Evolutionary conservation across 805 yeast species (phyloP), one percentile per base, ranked within the genome.

Genomic region (Pichia kluyveri): DNA sequence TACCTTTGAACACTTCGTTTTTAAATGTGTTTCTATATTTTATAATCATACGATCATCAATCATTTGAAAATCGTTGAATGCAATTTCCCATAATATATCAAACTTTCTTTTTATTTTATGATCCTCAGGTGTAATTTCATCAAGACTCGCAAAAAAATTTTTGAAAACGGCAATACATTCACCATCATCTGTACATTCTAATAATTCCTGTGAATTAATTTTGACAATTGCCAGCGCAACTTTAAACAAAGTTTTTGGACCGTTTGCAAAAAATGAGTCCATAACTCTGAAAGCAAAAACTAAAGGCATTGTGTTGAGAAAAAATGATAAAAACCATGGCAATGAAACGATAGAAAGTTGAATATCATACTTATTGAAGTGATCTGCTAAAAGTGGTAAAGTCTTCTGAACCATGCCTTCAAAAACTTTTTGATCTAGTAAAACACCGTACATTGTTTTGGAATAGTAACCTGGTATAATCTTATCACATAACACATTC

Each of bases 381-480:
- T 93, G 97, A 11, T 78, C 85, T 84, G 95, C 86, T 44, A 93
- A 62, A 18, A 86, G 61, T 1, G 99, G 99, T 83, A 93, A 80
- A 0, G 93, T 87, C 47, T 83, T 86, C 60, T 84, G 86, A 1
- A 93, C 96, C 47, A 93, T 73, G 0, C 87, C 77, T 65, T 93
- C 99, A 62, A 93, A 86, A 1, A 93, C 99, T 56, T 82, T 79
- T 68, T 93, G 99, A 61, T 93, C 99, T 37, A 93, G 69, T 31
- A 93, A 69, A 1, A 96, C 93, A 27, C 99, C 99, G 60, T 91
- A 91, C 99, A 93, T 93, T 0, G 97, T 91, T 58, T 81, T 87
- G 3, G 98, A 90, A 60, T 93, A 93, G 65, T 93, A 93, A 0
- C 99, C 99, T 0, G 98, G 98, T 4, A 89, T 85, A 51, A 86